Percentiles rank a stretch among this genome's conserved stretches.
Conservation (phyloP, 352 stramenopile genomes). For the Sclerospora graminicola region DNA sequence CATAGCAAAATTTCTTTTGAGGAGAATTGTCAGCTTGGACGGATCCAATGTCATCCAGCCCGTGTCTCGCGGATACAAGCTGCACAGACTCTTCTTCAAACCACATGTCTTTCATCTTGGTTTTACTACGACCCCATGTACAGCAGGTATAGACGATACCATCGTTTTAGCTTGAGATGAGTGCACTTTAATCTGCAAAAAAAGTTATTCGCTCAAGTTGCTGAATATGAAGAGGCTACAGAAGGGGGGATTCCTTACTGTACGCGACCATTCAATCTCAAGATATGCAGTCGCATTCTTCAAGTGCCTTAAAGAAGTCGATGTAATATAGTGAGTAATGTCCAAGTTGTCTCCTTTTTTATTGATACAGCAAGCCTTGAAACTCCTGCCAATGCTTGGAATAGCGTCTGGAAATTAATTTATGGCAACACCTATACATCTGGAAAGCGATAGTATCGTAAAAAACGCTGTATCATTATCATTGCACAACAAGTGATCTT, state of each 20-base stretch:
- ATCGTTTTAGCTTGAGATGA: no score
- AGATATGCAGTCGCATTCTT: conserved; percentile 36
- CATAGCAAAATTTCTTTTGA: conserved; percentile 52
- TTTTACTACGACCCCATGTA: conserved; percentile 8
- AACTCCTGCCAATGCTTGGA: no score
- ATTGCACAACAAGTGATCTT: no score
- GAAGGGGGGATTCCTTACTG: conserved; percentile 8
- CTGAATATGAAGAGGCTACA: background rate
- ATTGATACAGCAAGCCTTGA: no score
- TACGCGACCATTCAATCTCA: conserved; percentile 17
- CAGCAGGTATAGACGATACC: conserved; percentile 18
- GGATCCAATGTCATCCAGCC: conserved; percentile 18
- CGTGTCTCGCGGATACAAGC: conserved; percentile 39
- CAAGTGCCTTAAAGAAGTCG: conserved; percentile 65
- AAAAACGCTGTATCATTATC: no score
- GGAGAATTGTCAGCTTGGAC: conserved; percentile 24
- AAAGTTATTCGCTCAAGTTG: no score
- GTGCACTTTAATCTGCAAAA: no score
- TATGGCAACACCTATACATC: no score
- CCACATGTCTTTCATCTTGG: conserved; percentile 28
- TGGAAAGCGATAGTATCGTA: no score
- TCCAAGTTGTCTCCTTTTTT: no score
- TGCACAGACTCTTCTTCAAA: conserved; percentile 56
- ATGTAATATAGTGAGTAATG: conserved; percentile 9
- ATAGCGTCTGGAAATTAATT: no score